Evolutionary conservation across 768 basidiomycete species (phyloP), one percentile per base, ranked within the genome.

Genomic region (Saitozyma sp.): DNA sequence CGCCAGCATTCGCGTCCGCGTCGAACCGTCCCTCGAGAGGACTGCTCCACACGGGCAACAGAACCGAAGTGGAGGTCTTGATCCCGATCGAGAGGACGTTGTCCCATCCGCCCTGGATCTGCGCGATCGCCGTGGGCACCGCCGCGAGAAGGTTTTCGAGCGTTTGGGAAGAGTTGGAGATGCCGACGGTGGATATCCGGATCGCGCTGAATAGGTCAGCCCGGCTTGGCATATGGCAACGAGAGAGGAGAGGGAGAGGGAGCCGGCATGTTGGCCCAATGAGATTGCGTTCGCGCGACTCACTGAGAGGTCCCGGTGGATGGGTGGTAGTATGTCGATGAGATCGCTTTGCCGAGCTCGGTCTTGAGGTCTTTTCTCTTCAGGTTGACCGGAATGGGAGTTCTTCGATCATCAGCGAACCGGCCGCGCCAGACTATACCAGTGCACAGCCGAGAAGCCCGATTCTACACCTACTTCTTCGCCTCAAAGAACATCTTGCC

Each of bases 321-420:
- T 80, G 93, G 90, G 78, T 93, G 90, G 88, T 96, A 90, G 79
- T 96, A 96, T 2, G 95, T 94, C 10, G 93, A 92, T 5, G 88
- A 88, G 67, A 99, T 87, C 16, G 95, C 95, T 50, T 88, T 87
- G 78, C 95, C 94, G 9, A 99, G 85, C 73, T 97, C 93, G 52
- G 83, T 85, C 78, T 97, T 98, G 62, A 99, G 84, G 79, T 95
- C 90, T 74, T 92, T 93, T 20, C 88, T 86, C 10, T 85, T 87
- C 56, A 99, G 78, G 67, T 86, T 88, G n/a, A 98, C 95, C 0
- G 96, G 92, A 40, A 97, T 91, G 0, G 96, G 96, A 79, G 95
- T 91, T 81, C 94, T 97, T 6, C 19, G 17, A 54, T 54, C 19
- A 45, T 61, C n/a, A 54, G 16, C 50, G n/a, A 17, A 43, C 17